These are phyloP conservation scores for Colletotrichum higginsianum DNA, from an alignment of 2,329 filamentous ascomycete species.

Conservation along the genomic window DNA sequence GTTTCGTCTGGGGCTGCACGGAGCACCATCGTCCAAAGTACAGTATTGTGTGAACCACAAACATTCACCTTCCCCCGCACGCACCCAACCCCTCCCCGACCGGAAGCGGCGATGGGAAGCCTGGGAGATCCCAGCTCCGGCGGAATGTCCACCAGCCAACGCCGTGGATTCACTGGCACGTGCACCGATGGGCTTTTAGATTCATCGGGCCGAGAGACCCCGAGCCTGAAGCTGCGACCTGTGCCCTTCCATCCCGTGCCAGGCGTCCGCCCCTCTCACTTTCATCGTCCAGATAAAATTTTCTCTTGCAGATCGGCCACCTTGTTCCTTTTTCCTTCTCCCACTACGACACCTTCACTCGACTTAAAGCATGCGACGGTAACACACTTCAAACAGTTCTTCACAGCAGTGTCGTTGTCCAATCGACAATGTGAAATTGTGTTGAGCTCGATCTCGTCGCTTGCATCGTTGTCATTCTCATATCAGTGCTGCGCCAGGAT, in stretches of 20 bases:
- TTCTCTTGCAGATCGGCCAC: not conserved
- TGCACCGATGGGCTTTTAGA: not conserved
- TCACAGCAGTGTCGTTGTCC: not conserved
- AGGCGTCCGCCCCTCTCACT: not conserved
- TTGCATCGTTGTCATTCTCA: constrained; percentile 17
- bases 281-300: constrained; percentile 22
- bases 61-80: not conserved
- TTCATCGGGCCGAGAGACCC: constrained; percentile 36
- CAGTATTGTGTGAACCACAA: not conserved
- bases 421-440: not conserved
- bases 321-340: not conserved
- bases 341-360: constrained; percentile 15
- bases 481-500: constrained; percentile 12
- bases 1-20: not conserved
- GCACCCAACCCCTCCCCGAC: not conserved
- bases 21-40: no score
- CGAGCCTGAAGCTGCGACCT: constrained; percentile 14
- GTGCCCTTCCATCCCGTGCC: constrained; percentile 16
- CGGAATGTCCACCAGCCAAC: constrained; percentile 1
- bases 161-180: not conserved
- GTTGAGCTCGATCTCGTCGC: not conserved
- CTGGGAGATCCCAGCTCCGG: constrained; percentile 14
- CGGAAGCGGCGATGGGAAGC: constrained; percentile 1
- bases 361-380: constrained; percentile 2
- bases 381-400: constrained; percentile 7